Evolutionary conservation across 176 grass and related monocot genomes (phyloP).

Genomic region (Triticum monococcum): DNA sequence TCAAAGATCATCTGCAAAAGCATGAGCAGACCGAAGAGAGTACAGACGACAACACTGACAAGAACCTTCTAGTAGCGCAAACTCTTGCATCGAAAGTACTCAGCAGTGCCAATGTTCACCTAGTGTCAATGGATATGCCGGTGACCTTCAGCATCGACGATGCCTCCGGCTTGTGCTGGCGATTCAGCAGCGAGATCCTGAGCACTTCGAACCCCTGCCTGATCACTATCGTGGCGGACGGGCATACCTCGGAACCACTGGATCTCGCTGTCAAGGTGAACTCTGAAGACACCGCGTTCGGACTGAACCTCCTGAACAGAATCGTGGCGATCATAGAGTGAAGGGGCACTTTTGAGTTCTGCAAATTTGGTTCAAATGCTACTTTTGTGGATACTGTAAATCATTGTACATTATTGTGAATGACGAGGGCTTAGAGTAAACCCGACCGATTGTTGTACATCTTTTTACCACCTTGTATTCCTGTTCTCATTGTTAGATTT

Average conservation of each 20-base stretch:
- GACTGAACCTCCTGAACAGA: slow-evolving; percentile 74
- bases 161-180: slow-evolving; percentile 66
- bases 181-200: slow-evolving; percentile 63
- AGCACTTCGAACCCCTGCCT: slow-evolving; percentile 64
- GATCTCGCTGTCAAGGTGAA: slow-evolving; percentile 74
- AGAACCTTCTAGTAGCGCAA: slow-evolving; percentile 63
- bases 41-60: slow-evolving; percentile 39
- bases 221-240: slow-evolving; percentile 56
- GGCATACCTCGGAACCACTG: slow-evolving; percentile 46
- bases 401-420: slow-evolving; percentile 34
- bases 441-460: not conserved
- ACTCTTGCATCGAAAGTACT: slow-evolving; percentile 69
- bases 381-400: slow-evolving; percentile 15
- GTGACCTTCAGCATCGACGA: slow-evolving; percentile 74
- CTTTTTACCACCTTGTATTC: not conserved
- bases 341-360: not conserved
- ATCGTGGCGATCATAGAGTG: slow-evolving; percentile 58
- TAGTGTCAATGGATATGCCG: slow-evolving; percentile 88
- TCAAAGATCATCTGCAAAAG: slow-evolving; percentile 72
- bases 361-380: not conserved
- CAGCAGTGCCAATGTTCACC: slow-evolving; percentile 65
- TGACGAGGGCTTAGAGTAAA: not conserved
- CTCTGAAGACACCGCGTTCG: slow-evolving; percentile 78
- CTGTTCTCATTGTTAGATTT: not conserved
- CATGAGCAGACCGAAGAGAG: slow-evolving; percentile 32